Evolutionary conservation across 768 basidiomycete genomes (phyloP).

Genomic region (Phaffia australis): DNA sequence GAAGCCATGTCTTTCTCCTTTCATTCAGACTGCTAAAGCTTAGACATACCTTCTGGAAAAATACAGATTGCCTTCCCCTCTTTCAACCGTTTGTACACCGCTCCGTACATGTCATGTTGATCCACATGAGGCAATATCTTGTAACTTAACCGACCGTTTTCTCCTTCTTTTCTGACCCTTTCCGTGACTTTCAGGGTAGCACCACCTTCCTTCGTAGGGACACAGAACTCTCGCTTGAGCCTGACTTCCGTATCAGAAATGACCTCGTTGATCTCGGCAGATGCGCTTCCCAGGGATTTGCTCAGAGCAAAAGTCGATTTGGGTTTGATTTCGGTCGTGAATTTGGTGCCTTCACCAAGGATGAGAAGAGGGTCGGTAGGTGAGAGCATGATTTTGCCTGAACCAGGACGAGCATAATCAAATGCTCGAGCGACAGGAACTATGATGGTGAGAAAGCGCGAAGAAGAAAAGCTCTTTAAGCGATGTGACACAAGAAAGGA

Average conservation of each 20-base stretch:
- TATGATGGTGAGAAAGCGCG: slow-evolving; percentile 35
- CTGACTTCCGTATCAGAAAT: slow-evolving; percentile 74
- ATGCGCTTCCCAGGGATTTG: slow-evolving; percentile 60
- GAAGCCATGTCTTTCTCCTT: neutral
- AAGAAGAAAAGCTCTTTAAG: neutral
- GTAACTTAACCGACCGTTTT: slow-evolving; percentile 60
- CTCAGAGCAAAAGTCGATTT: slow-evolving; percentile 50
- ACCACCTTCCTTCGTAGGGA: slow-evolving; percentile 17
- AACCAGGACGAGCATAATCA: slow-evolving; percentile 66
- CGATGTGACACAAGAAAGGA: neutral
- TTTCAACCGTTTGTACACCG: slow-evolving; percentile 77
- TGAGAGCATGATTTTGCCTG: slow-evolving; percentile 61
- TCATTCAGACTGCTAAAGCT: neutral
- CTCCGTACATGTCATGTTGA: slow-evolving; percentile 86
- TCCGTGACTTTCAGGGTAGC: neutral
- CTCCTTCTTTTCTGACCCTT: slow-evolving; percentile 47
- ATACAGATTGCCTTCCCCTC: slow-evolving; percentile 88
- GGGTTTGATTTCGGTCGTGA: slow-evolving; percentile 61
- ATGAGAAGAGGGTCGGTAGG: slow-evolving; percentile 68
- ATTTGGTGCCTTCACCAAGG: slow-evolving; percentile 67
- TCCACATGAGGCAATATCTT: slow-evolving; percentile 80
- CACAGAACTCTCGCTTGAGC: slow-evolving; percentile 70
- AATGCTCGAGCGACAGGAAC: slow-evolving; percentile 89
- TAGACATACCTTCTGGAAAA: slow-evolving; percentile 76
- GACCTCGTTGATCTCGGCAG: slow-evolving; percentile 77